Evolutionary conservation across 768 basidiomycete genomes (phyloP), one percentile per base, ranked within the genome.

Genomic region (Pholiota conissans): DNA sequence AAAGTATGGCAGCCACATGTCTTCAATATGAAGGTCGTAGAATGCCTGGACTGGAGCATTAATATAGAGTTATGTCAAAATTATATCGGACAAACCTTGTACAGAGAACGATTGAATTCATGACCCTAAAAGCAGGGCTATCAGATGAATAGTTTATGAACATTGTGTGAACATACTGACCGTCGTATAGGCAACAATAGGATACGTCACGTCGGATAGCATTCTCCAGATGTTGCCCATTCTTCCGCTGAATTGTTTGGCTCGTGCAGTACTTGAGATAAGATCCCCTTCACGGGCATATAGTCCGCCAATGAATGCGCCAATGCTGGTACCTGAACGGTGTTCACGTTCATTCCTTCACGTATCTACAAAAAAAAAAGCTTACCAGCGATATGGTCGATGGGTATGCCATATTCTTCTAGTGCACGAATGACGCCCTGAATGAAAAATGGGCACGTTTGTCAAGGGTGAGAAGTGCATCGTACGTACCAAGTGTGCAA

Each of bases 1-100:
- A 74, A 96, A 98, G 76, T 86, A 98, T 3, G 96, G 97, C 5
- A 99, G 79, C 97, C 96, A 98, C 91, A 97, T 96, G 73, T 97
- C 95, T 72, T 94, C 91, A 37, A 93, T 93, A 64, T 98, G 95
- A 39, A 95, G 84, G 71, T 93, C 93, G 64, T 94, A 96, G 70
- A 97, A 96, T 16, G 91, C 85, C 84, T 93, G 66, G 16, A 47
- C 47, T 42, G 39, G 27, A 13, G 40, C 29, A 27, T 61, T 29
- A 61, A 62, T 13, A 49, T 22, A 37, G 18, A 9, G 18, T 10
- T 22, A 22, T 35, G 18, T 39, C 20, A 30, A 8, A 13, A 18
- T 22, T 35, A 30, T 40, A 8, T 22, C 9, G n/a, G 3, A 16
- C 16, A 35, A 30, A 85, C 91, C 82, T 96, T 95, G 78, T 94